These are phyloP conservation scores for Plasmopara muralis DNA, from an alignment of 352 stramenopile genomes.

Conservation along the genomic window DNA sequence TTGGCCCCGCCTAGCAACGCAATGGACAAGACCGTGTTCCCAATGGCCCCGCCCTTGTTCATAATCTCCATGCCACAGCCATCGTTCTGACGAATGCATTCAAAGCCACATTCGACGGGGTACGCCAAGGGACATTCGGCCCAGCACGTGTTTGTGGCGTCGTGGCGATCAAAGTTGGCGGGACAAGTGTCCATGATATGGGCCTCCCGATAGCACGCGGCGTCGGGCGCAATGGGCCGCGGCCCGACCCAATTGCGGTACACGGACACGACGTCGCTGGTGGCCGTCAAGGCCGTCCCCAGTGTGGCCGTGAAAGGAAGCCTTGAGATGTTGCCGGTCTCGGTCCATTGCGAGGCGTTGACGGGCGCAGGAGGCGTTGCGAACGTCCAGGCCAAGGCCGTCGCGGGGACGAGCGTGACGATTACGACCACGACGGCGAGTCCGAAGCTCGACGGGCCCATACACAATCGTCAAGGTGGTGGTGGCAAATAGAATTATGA, in stretches of 20 bases:
- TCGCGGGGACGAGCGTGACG: slow-evolving; percentile 9
- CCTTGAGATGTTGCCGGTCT: slow-evolving; percentile 3
- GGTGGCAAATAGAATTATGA: slow-evolving; percentile 23
- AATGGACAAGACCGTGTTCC: slow-evolving; percentile 25
- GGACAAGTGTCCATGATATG: slow-evolving; percentile 33
- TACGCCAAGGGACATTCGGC: slow-evolving; percentile 48
- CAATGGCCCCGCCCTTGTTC: slow-evolving; percentile 29
- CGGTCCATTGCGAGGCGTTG: background rate
- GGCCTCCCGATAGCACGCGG: slow-evolving; percentile 45
- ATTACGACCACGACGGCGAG: slow-evolving; percentile 15
- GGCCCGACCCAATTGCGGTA: slow-evolving; percentile 36
- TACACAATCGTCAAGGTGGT: slow-evolving; percentile 5
- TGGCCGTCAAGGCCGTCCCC: slow-evolving; percentile 8
- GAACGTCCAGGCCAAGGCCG: slow-evolving; percentile 20
- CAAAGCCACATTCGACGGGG: slow-evolving; percentile 47
- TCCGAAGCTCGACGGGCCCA: slow-evolving; percentile 14
- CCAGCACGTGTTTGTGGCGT: slow-evolving; percentile 39
- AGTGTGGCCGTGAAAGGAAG: slow-evolving; percentile 11
- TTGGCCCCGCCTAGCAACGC: slow-evolving; percentile 23
- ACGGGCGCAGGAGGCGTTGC: slow-evolving; percentile 1
- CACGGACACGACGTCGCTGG: slow-evolving; percentile 12
- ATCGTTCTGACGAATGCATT: slow-evolving; percentile 52
- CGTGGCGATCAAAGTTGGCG: slow-evolving; percentile 32
- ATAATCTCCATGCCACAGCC: slow-evolving; percentile 35
- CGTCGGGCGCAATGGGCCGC: slow-evolving; percentile 17